These are phyloP conservation scores for Moesziomyces parantarcticus DNA, from an alignment of 1,284 basidiomycete species.

Conservation along the genomic window DNA sequence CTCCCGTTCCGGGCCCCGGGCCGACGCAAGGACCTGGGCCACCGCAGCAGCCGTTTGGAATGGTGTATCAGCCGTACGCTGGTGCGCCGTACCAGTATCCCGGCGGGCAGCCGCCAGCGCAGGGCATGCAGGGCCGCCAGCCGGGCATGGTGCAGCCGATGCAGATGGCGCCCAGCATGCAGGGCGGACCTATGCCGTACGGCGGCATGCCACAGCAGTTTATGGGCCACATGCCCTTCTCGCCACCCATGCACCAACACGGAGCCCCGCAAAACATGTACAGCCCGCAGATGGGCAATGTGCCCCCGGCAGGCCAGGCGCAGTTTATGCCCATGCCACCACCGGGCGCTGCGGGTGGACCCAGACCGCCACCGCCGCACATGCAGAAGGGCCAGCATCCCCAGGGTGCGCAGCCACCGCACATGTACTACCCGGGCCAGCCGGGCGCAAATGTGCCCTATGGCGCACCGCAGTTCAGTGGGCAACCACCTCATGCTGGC, in stretches of 20 bases:
- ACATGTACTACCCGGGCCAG: conserved; percentile 36
- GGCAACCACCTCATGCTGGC: conserved; percentile 12
- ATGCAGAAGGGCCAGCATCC: conserved; percentile 31
- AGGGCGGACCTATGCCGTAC: conserved; percentile 45
- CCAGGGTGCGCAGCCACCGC: conserved; percentile 23
- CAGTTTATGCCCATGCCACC: conserved; percentile 53
- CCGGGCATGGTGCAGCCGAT: conserved; percentile 37
- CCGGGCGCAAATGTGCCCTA: conserved; percentile 22
- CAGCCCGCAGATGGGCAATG: conserved; percentile 58
- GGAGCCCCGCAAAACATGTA: conserved; percentile 54
- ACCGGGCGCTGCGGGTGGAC: conserved; percentile 31
- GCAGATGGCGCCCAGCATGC: conserved; percentile 38
- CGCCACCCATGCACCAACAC: conserved; percentile 55
- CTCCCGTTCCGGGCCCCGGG: conserved; percentile 14
- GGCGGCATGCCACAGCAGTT: conserved; percentile 52
- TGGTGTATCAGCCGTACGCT: conserved; percentile 50
- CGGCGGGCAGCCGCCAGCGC: conserved; percentile 32
- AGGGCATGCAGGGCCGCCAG: conserved; percentile 31
- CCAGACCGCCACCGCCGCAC: conserved; percentile 44
- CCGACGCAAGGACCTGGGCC: conserved; percentile 15
- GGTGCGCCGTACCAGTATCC: conserved; percentile 47
- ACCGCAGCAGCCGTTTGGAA: conserved; percentile 46
- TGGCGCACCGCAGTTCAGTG: conserved; percentile 28
- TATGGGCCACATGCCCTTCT: conserved; percentile 57
- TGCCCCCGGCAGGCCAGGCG: conserved; percentile 26